These are phyloP conservation scores for Torrubiella hemipterigena DNA, from an alignment of 2,329 filamentous ascomycete species.

Conservation along the genomic window DNA sequence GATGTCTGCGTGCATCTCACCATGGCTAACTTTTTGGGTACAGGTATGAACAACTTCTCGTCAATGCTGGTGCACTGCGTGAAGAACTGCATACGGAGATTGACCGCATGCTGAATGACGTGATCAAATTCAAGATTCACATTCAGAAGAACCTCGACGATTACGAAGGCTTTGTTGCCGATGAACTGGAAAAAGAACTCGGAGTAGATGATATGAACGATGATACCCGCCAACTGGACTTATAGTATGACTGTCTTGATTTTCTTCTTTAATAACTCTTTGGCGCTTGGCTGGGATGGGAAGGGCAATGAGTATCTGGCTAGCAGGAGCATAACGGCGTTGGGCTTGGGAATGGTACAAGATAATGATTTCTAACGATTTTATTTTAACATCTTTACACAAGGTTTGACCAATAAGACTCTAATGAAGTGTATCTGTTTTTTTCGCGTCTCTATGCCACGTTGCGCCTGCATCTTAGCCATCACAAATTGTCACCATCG, in stretches of 20 bases:
- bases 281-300: too few relatives aligned
- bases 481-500: too few relatives aligned
- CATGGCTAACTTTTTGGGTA: conserved; percentile 1
- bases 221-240: conserved; percentile 39
- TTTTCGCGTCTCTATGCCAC: neutral
- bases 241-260: conserved; percentile 19
- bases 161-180: conserved; percentile 85
- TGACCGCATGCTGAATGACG: conserved; percentile 89
- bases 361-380: neutral
- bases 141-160: conserved; percentile 86
- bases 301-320: too few relatives aligned
- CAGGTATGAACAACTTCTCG: conserved; percentile 85
- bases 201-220: conserved; percentile 48
- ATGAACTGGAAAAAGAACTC: conserved; percentile 81
- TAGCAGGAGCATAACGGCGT: too few relatives aligned
- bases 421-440: too few relatives aligned
- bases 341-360: neutral
- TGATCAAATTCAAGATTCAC: conserved; percentile 98
- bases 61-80: conserved; percentile 70
- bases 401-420: too few relatives aligned
- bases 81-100: conserved; percentile 97
- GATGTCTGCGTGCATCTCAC: neutral
- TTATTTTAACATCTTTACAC: neutral
- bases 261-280: neutral
- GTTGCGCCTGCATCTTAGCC: neutral